Conservation (phyloP, 371 early-diverging fungal genomes). For the Vairimorpha ceranae region DNA sequence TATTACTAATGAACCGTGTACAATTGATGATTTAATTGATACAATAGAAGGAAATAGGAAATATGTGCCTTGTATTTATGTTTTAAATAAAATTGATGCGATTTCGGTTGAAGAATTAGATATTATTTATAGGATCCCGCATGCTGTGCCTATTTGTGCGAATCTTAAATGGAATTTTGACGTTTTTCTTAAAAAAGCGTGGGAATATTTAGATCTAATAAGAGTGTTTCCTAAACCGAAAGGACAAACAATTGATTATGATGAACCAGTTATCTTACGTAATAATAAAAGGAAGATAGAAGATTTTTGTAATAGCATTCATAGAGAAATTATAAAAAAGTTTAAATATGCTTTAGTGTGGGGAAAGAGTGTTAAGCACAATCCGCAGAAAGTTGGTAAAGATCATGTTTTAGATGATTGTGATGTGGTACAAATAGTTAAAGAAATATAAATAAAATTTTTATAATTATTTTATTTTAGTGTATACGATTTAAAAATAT, state of each 20-base stretch:
- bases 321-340: constrained; percentile 83
- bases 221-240: constrained; percentile 91
- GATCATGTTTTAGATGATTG: constrained; percentile 86
- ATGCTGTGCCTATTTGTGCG: constrained; percentile 87
- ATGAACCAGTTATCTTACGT: constrained; percentile 82
- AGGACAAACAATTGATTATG: constrained; percentile 89
- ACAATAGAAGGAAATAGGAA: constrained; percentile 86
- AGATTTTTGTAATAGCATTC: constrained; percentile 94
- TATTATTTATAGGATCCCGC: constrained; percentile 86
- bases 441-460: constrained; percentile 63
- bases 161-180: constrained; percentile 99
- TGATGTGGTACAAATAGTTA: constrained; percentile 96
- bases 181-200: constrained; percentile 73
- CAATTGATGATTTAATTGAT: constrained; percentile 95
- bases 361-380: constrained; percentile 93
- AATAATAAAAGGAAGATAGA: constrained; percentile 70
- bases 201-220: constrained; percentile 59
- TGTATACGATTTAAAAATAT: background rate
- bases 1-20: constrained; percentile 73
- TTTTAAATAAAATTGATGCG: constrained; percentile 94
- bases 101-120: constrained; percentile 84
- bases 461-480: constrained; percentile 4
- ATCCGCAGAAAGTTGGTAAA: constrained; percentile 93
- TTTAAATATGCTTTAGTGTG: constrained; percentile 94
- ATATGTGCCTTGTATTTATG: constrained; percentile 87